Evolutionary conservation across 2,329 filamentous ascomycete genomes (phyloP), one percentile per base, ranked within the genome.

Genomic region (Epichloe sylvatica): DNA sequence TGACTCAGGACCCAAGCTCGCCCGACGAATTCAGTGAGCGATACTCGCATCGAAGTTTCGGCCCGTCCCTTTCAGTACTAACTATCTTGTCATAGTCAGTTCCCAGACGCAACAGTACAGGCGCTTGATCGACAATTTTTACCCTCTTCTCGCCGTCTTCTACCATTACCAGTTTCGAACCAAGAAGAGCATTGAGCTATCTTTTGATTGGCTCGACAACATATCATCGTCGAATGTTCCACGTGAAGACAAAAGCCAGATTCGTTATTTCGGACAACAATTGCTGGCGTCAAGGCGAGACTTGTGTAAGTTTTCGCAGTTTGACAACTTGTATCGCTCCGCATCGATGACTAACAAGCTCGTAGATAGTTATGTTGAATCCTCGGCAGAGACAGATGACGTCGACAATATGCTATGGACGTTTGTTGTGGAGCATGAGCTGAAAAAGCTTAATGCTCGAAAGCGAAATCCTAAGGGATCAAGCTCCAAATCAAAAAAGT

Each of bases 81-180:
- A 42, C 45, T 13, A 7, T 19, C 25, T 30, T 34, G 25, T 15
- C 30, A 43, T 35, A 59, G 58, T 54, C 47, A 53, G 50, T 17
- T 49, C 51, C 17, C 55, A 58, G 42, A 43, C 45, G 8, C 37
- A 50, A 6, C 49, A 56, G 15, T 65, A 61, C 47, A 57, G 57
- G 38, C 60, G 59, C 47, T 54, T 67, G 21, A 56, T 57, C 13
- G 62, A 67, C 9, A 55, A 54, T 37, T 64, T 68, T 54, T 67
- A 67, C 41, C 65, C 66, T n/a, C 57, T 68, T 45, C 56, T 69
- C 46, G 57, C 67, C 33, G 59, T 64, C 33, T 68, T 69, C 52
- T 68, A 69, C 50, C 66, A 68, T 53, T 68, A 66, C 53, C 66
- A 68, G 46, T 69, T 68, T 52, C 60, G 65, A 35, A 68, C 63